Evolutionary conservation across 2,329 filamentous ascomycete genomes (phyloP), one percentile per base, ranked within the genome.

Genomic region (Botrytis medusae): DNA sequence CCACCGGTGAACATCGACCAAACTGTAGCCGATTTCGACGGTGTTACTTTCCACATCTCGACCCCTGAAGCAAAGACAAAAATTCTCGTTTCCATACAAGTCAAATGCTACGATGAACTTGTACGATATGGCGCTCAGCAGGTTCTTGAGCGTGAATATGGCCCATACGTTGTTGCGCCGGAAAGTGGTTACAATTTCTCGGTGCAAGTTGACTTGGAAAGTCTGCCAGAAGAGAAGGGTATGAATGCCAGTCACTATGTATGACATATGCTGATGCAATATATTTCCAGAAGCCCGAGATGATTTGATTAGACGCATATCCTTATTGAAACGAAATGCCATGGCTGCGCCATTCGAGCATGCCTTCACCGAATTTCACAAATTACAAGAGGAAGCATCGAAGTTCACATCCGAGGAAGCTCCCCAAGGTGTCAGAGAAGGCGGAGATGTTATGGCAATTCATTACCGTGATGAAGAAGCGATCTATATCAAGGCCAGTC

Each of bases 321-420:
- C 95, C 74, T 87, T 99, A 77, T 85, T 99, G 79, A 99, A 98
- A 87, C 94, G 97, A 80, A 98, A 99, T 83, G 94, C 93, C 78
- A 98, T 99, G 96, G 97, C 96, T 75, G 95, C 96, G 68, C 96
- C 97, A 1, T 99, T 99, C 83, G 96, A 99, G 85, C 92, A 95
- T 81, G 96, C 97, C 34, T 99, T 98, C 82, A 90, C 97, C 79
- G 94, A 98, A 83, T 93, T 98, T 84, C 92, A 95, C 80, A 88
- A 90, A 76, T 85, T 99, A 76, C 91, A 92, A 78, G 94, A 97
- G 81, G 93, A 95, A 79, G 95, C 96, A 10, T 93, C 93, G 63
- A 94, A 95, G 81, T 98, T 96, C 82, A 97, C 93, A 54, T 93
- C 93, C 3, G 96, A 99, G 83, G 93, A 95, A 75, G 96, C 97